Evolutionary conservation across 1,284 basidiomycete species (phyloP).

Genomic region (Gomphus bonarii): DNA sequence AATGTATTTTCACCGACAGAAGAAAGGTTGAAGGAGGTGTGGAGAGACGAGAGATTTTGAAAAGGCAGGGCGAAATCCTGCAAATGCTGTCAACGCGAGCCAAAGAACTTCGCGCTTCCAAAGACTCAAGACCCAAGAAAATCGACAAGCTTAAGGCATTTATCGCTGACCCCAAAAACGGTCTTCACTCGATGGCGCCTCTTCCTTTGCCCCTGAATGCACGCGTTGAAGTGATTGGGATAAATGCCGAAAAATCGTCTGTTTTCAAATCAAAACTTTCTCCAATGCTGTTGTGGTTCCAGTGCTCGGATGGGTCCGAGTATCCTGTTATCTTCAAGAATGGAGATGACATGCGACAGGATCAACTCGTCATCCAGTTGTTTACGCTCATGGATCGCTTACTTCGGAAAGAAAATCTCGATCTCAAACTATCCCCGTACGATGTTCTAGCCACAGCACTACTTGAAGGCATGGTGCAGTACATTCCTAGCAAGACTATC

Average conservation of each 20-base stretch:
- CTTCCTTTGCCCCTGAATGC: slow-evolving; percentile 89
- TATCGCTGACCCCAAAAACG: slow-evolving; percentile 79
- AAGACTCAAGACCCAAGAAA: slow-evolving; percentile 92
- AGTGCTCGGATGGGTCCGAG: slow-evolving; percentile 64
- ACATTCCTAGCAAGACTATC: slow-evolving; percentile 91
- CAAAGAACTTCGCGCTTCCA: slow-evolving; percentile 78
- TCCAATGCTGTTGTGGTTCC: slow-evolving; percentile 86
- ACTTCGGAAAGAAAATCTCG: slow-evolving; percentile 90
- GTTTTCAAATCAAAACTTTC: slow-evolving; percentile 98
- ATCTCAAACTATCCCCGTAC: slow-evolving; percentile 88
- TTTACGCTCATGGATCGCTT: slow-evolving; percentile 97
- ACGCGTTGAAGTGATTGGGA: slow-evolving; percentile 69
- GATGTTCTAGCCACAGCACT: slow-evolving; percentile 90
- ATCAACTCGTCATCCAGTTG: slow-evolving; percentile 94
- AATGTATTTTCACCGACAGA: neutral
- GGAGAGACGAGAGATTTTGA: slow-evolving; percentile 72
- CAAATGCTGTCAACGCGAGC: slow-evolving; percentile 77
- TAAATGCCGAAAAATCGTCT: slow-evolving; percentile 84
- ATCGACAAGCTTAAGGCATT: slow-evolving; percentile 87
- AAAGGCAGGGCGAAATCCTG: slow-evolving; percentile 79
- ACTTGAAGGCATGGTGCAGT: slow-evolving; percentile 93
- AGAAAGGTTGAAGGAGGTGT: slow-evolving; percentile 59
- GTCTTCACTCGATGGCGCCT: slow-evolving; percentile 63
- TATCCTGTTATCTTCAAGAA: slow-evolving; percentile 98
- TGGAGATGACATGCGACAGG: slow-evolving; percentile 96